Percentiles rank a stretch among this genome's conserved stretches.
Conservation (phyloP, 176 grass and related monocot species). For the Eleusine indica region DNA sequence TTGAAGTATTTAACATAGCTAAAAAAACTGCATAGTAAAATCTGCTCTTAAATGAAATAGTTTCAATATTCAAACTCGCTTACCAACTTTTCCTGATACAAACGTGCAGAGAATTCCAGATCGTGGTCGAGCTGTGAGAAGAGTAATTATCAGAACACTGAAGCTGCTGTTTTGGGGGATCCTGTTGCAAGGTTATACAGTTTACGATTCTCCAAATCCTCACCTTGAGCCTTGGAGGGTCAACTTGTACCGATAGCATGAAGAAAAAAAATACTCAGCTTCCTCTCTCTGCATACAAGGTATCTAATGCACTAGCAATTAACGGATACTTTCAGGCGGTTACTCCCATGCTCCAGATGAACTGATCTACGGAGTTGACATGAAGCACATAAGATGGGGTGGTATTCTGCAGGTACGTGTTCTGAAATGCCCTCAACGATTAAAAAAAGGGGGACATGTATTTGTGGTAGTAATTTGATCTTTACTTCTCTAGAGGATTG, state of each 20-base stretch:
- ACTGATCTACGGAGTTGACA: constrained; percentile 74
- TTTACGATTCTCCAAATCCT: not conserved
- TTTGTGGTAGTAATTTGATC: not conserved
- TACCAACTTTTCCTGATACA: constrained; percentile 9
- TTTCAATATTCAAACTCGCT: not conserved
- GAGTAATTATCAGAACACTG: constrained; percentile 68
- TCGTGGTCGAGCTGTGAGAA: constrained; percentile 54
- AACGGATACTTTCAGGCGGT: constrained; percentile 52
- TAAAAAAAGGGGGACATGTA: not conserved
- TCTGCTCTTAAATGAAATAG: not conserved
- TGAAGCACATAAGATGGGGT: constrained; percentile 85
- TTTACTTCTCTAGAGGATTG: constrained; percentile 64
- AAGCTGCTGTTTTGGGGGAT: constrained; percentile 95
- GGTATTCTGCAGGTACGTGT: constrained; percentile 76
- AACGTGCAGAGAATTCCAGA: constrained; percentile 75
- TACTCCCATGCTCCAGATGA: constrained; percentile 91
- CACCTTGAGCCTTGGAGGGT: not conserved
- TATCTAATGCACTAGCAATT: not conserved
- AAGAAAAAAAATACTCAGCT: not conserved
- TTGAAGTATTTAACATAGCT: not conserved
- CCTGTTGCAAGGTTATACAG: constrained; percentile 73
- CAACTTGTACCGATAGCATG: not conserved
- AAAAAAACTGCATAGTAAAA: not conserved
- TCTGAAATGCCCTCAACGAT: not conserved
- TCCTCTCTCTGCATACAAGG: not conserved